Conservation (phyloP, 1,139 yeast genomes). For the Hanseniaspora gamundiae region DNA sequence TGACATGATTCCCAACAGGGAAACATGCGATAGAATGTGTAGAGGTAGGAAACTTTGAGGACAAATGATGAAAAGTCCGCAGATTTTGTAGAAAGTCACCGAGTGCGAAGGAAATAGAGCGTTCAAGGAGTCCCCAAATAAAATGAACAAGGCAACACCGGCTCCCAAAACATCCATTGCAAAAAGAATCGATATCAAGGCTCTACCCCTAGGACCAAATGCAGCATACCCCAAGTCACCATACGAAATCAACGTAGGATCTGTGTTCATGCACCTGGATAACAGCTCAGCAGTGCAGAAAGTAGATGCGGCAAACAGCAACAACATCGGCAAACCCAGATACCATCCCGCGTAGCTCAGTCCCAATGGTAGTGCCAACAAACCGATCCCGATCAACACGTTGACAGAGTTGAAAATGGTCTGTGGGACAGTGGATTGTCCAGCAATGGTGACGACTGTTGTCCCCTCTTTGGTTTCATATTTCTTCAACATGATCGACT, state of each 20-base stretch:
- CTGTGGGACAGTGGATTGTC: conserved; percentile 81
- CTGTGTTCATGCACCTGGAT: conserved; percentile 59
- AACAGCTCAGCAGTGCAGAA: conserved; percentile 55
- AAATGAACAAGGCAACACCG: conserved; percentile 58
- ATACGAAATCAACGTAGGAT: conserved; percentile 68
- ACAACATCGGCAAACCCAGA: conserved; percentile 43
- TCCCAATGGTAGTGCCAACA: conserved; percentile 75
- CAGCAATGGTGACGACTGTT: conserved; percentile 61
- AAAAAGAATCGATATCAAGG: conserved; percentile 58
- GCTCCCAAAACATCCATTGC: conserved; percentile 72
- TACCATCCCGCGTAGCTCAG: conserved; percentile 73
- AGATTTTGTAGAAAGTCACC: conserved; percentile 40
- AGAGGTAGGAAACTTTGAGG: conserved; percentile 60
- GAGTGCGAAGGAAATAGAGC: conserved; percentile 48
- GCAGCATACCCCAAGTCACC: conserved; percentile 80
- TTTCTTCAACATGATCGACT: conserved; percentile 41
- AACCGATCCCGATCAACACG: conserved; percentile 75
- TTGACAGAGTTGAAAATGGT: conserved; percentile 82
- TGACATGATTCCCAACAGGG: conserved; percentile 61
- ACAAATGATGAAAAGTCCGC: conserved; percentile 48
- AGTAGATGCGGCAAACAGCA: conserved; percentile 50
- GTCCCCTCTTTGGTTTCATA: conserved; percentile 67
- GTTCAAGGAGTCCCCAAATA: conserved; percentile 75
- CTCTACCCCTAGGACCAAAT: conserved; percentile 47
- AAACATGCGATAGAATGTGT: conserved; percentile 55